A percentile compares a stretch with the other conserved stretches of the same genome.
phyloP scores from a whole-genome alignment of 2,329 filamentous ascomycete genomes.

The Penicillium freii region DNA sequence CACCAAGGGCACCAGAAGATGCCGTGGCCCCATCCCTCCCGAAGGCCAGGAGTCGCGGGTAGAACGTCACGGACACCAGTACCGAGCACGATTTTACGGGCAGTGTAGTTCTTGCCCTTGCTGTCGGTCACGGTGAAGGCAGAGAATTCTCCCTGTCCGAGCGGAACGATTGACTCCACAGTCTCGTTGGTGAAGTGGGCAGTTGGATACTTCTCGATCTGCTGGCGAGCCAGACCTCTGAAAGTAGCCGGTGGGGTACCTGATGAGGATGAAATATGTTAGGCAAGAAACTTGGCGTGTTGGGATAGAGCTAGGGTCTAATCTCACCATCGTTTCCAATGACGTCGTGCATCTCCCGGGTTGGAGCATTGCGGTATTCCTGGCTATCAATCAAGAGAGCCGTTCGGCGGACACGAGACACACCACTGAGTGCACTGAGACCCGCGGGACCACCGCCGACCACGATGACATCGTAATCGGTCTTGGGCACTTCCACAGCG shows the following conservation, averaged over 20 bases:
- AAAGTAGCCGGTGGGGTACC: conserved; percentile 49
- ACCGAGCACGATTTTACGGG: conserved; percentile 57
- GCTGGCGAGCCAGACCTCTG: conserved; percentile 53
- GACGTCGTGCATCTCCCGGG: conserved; percentile 61
- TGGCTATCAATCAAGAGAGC: conserved; percentile 59
- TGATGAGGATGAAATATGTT: not conserved
- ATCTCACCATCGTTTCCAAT: conserved; percentile 57
- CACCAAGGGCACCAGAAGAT: conserved; percentile 67
- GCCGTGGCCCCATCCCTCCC: conserved; percentile 58
- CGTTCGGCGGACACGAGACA: conserved; percentile 58
- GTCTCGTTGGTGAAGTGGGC: conserved; percentile 53
- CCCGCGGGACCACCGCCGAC: conserved; percentile 60
- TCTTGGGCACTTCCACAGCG: conserved; percentile 27
- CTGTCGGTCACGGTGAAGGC: conserved; percentile 48
- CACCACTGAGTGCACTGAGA: conserved; percentile 54
- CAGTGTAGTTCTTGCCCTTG: conserved; percentile 40
- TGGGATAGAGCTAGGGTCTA: not conserved
- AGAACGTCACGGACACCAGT: conserved; percentile 58
- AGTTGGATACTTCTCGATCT: conserved; percentile 53
- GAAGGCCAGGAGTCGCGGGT: conserved; percentile 55
- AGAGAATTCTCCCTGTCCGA: conserved; percentile 38
- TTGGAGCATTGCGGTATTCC: conserved; percentile 57
- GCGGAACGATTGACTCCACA: conserved; percentile 26
- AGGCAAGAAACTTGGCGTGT: not conserved
- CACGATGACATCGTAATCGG: conserved; percentile 56